A percentile compares a stretch with the other conserved stretches of the same genome.
phyloP scores from a whole-genome alignment of 2,329 filamentous ascomycete species.

The Phialemoniopsis sp. region DNA sequence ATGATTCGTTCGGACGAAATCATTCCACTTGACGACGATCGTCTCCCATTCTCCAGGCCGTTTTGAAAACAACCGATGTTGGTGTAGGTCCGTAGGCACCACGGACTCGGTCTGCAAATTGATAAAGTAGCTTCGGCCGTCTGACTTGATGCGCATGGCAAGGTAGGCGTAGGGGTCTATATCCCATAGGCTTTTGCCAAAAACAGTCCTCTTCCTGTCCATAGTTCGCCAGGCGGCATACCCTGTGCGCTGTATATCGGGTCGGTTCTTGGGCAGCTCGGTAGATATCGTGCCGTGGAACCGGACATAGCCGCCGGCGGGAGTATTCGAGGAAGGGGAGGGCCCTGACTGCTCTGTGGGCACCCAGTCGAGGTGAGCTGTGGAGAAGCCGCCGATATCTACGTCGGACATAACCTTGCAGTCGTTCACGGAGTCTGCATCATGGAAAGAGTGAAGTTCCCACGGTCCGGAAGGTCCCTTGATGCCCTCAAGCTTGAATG shows the following conservation, averaged over 20 bases:
- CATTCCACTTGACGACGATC: constrained; percentile 82
- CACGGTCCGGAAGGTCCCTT: constrained; percentile 61
- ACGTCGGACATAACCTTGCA: constrained; percentile 82
- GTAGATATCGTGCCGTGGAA: constrained; percentile 90
- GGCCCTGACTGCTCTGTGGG: constrained; percentile 14
- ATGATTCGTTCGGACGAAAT: constrained; percentile 93
- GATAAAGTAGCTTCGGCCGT: constrained; percentile 88
- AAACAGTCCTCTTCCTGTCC: constrained; percentile 73
- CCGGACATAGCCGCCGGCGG: constrained; percentile 55
- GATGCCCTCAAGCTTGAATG: constrained; percentile 65
- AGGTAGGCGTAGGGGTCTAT: constrained; percentile 87
- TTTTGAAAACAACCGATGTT: constrained; percentile 80
- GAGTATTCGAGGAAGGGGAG: constrained; percentile 9
- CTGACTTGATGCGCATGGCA: constrained; percentile 82
- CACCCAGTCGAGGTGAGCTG: constrained; percentile 65
- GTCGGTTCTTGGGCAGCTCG: constrained; percentile 69
- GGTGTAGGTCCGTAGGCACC: constrained; percentile 91
- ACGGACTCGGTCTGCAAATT: constrained; percentile 95
- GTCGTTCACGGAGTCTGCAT: constrained; percentile 36
- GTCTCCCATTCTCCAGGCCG: constrained; percentile 90
- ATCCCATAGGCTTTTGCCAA: constrained; percentile 82
- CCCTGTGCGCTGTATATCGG: constrained; percentile 73
- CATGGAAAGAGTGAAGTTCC: constrained; percentile 60
- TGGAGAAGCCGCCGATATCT: constrained; percentile 83
- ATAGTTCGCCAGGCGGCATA: constrained; percentile 88